Evolutionary conservation across 176 grass and related monocot genomes (phyloP).

Genomic region (Microstegium vimineum): DNA sequence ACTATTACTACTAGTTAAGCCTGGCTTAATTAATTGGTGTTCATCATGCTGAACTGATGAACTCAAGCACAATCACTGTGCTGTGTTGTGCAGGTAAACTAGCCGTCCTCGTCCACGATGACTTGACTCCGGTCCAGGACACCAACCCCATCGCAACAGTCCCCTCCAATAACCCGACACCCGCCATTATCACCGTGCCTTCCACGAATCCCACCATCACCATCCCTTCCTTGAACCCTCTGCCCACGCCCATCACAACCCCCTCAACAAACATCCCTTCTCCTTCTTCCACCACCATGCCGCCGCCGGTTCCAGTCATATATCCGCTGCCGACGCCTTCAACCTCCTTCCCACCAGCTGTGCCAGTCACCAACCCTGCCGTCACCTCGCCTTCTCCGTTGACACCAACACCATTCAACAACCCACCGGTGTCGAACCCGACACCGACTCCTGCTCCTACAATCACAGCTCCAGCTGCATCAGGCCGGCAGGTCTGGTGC

Average conservation of each 20-base stretch:
- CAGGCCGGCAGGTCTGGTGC: constrained; percentile 64
- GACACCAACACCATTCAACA: constrained; percentile 38
- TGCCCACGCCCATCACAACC: constrained; percentile 51
- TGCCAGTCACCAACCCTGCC: constrained; percentile 46
- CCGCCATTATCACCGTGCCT: constrained; percentile 48
- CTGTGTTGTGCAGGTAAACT: constrained; percentile 21
- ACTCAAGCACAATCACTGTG: neutral
- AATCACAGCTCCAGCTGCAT: constrained; percentile 25
- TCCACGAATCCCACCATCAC: constrained; percentile 62
- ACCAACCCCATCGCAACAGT: constrained; percentile 40
- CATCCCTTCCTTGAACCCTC: constrained; percentile 61
- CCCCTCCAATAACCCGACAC: constrained; percentile 40
- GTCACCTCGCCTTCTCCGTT: constrained; percentile 38
- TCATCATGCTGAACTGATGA: neutral
- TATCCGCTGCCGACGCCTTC: constrained; percentile 51
- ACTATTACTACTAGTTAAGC: neutral
- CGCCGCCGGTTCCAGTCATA: constrained; percentile 3
- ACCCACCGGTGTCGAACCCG: constrained; percentile 38
- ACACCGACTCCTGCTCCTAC: constrained; percentile 14
- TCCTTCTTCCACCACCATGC: constrained; percentile 24
- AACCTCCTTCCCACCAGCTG: constrained; percentile 30
- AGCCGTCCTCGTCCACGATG: constrained; percentile 19
- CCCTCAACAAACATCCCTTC: constrained; percentile 26
- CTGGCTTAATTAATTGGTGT: neutral
- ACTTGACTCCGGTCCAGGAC: constrained; percentile 18